Evolutionary conservation across 371 early-diverging fungal species (phyloP).

Genomic region (Mortierella sp.): DNA sequence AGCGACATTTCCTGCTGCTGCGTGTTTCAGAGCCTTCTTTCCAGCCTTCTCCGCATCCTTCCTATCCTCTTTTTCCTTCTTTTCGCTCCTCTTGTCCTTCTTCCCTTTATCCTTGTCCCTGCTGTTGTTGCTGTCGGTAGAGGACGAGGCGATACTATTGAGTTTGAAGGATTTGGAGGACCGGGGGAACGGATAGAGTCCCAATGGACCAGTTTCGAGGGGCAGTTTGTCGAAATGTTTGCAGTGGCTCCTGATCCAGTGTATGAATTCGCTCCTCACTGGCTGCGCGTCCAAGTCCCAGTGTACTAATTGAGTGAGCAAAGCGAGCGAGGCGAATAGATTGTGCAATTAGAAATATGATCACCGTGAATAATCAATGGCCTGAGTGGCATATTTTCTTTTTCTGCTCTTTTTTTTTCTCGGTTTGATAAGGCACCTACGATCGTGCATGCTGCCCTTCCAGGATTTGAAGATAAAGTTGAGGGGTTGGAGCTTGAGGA

Average conservation of each 20-base stretch:
- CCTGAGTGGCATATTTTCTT: no score
- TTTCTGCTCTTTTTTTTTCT: no score
- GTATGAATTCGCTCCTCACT: conserved; percentile 26
- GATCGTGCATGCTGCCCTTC: conserved; percentile 45
- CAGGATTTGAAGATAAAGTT: conserved; percentile 36
- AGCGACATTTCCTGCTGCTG: background rate
- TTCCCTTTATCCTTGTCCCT: background rate
- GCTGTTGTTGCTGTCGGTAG: background rate
- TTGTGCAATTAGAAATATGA: background rate
- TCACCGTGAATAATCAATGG: background rate
- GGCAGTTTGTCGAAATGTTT: conserved; percentile 27
- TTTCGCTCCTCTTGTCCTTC: conserved; percentile 1
- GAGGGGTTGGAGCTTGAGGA: conserved; percentile 21
- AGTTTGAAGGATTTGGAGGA: background rate
- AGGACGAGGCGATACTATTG: no score
- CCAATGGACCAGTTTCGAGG: conserved; percentile 31
- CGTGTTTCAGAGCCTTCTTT: conserved; percentile 3
- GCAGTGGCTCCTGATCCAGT: conserved; percentile 33
- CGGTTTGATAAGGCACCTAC: conserved; percentile 23
- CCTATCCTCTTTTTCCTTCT: background rate
- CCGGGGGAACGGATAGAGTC: conserved; percentile 19
- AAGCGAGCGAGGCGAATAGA: background rate
- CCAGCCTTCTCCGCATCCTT: background rate
- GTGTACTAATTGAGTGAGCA: conserved; percentile 23
- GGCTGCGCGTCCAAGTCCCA: conserved; percentile 40